Percentiles rank a stretch among this genome's conserved stretches.
phyloP scores from a whole-genome alignment of 352 stramenopile species.

The Phytophthora crassamura region DNA sequence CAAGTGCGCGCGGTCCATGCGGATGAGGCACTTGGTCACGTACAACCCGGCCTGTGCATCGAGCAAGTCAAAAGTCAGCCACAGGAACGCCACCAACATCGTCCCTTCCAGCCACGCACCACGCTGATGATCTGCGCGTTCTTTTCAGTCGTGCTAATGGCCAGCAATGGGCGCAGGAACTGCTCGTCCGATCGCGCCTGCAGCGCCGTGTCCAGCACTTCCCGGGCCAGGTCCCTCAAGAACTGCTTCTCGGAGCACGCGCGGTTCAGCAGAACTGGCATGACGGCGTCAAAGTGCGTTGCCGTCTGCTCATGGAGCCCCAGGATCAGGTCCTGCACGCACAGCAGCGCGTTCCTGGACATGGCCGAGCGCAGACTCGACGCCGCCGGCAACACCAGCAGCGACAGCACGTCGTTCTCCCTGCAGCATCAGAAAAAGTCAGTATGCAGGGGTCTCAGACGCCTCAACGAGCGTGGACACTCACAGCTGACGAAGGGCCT shows the following conservation, averaged over 20 bases:
- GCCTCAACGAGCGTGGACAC: conserved; percentile 2
- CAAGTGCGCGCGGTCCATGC: conserved; percentile 49
- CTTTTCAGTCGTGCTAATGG: conserved; percentile 45
- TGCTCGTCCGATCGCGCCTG: conserved; percentile 34
- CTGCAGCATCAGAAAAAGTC: conserved; percentile 25
- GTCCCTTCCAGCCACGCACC: conserved; percentile 26
- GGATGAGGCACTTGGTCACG: conserved; percentile 55
- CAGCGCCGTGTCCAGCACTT: conserved; percentile 58
- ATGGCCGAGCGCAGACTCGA: conserved; percentile 70
- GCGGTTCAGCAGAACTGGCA: conserved; percentile 62
- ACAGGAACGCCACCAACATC: neutral
- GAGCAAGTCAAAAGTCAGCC: neutral
- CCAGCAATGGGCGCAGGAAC: conserved; percentile 42
- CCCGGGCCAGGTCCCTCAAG: conserved; percentile 61
- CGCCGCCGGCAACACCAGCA: conserved; percentile 63
- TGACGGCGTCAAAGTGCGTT: conserved; percentile 47
- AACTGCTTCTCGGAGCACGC: conserved; percentile 80
- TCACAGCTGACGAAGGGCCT: conserved; percentile 42
- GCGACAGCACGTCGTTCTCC: conserved; percentile 26
- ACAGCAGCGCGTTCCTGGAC: conserved; percentile 71
- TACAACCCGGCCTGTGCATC: conserved; percentile 50
- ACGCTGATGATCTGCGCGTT: conserved; percentile 58
- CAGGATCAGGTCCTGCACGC: conserved; percentile 65
- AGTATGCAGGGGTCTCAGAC: neutral
- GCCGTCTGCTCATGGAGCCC: conserved; percentile 33